Conservation (phyloP, 176 grass and related monocot genomes). For the Puya raimondii region DNA sequence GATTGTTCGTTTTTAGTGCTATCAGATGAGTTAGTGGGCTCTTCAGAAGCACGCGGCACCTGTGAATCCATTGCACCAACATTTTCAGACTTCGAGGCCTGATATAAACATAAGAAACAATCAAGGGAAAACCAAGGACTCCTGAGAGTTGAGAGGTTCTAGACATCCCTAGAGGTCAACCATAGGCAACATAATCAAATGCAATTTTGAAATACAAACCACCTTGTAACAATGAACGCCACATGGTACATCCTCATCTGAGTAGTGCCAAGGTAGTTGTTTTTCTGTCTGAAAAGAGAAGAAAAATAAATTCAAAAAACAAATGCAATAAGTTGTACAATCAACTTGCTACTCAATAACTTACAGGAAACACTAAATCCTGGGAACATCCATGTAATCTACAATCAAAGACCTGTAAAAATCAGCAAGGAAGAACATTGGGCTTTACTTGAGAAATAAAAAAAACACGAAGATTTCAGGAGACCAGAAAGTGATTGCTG, state of each 20-base stretch:
- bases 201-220: slow-evolving; percentile 33
- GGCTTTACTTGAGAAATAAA: not conserved
- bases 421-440: slow-evolving; percentile 10
- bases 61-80: slow-evolving; percentile 28
- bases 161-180: slow-evolving; percentile 3
- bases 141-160: not conserved
- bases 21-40: slow-evolving; percentile 35
- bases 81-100: slow-evolving; percentile 47
- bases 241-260: slow-evolving; percentile 67
- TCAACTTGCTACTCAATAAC: slow-evolving; percentile 30
- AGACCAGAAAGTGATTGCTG: slow-evolving; percentile 10
- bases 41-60: slow-evolving; percentile 29
- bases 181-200: slow-evolving; percentile 6
- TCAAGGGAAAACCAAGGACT: slow-evolving; percentile 1
- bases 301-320: slow-evolving; percentile 15
- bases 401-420: slow-evolving; percentile 86
- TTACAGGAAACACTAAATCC: slow-evolving; percentile 96
- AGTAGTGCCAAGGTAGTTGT: slow-evolving; percentile 50
- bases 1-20: slow-evolving; percentile 33
- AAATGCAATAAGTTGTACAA: slow-evolving; percentile 14
- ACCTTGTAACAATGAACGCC: slow-evolving; percentile 70
- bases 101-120: slow-evolving; percentile 13
- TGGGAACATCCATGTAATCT: slow-evolving; percentile 93
- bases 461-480: slow-evolving; percentile 11
- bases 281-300: slow-evolving; percentile 67